Conservation (phyloP, 129 eudicot species). For the Flaveria robusta region DNA sequence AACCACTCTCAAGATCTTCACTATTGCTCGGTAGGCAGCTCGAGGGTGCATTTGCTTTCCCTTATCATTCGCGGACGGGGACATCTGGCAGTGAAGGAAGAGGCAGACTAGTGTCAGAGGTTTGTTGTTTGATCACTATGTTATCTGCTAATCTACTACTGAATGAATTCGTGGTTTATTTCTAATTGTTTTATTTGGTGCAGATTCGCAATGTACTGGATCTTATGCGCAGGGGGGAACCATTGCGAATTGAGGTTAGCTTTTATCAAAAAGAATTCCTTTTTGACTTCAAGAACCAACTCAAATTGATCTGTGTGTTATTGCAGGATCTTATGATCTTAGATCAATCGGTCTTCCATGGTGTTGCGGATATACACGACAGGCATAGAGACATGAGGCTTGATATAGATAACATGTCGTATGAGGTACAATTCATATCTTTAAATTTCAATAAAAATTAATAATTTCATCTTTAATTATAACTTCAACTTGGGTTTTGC, state of each 20-base stretch:
- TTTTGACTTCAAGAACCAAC: not conserved
- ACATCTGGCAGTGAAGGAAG: slow-evolving; percentile 82
- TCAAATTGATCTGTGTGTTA: not conserved
- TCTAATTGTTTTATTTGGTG: not conserved
- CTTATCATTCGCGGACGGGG: slow-evolving; percentile 56
- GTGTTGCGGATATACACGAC: slow-evolving; percentile 77
- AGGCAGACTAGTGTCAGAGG: slow-evolving; percentile 91
- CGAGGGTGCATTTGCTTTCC: slow-evolving; percentile 58
- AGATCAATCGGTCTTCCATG: slow-evolving; percentile 69
- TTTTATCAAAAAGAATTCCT: not conserved
- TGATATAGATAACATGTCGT: slow-evolving; percentile 93
- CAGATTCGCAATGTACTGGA: slow-evolving; percentile 88
- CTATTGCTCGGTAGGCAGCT: slow-evolving; percentile 50
- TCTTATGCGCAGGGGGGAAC: slow-evolving; percentile 91
- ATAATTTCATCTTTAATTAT: not conserved
- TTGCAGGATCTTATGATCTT: slow-evolving; percentile 84
- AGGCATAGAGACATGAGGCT: slow-evolving; percentile 88
- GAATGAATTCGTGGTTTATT: not conserved
- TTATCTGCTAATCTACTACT: not conserved
- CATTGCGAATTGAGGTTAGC: slow-evolving; percentile 83
- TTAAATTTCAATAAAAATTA: not conserved
- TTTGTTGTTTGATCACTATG: slow-evolving; percentile 22
- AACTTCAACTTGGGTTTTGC: slow-evolving; percentile 1
- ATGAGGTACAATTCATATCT: slow-evolving; percentile 51
- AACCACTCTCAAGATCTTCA: slow-evolving; percentile 52